A percentile compares a stretch with the other conserved stretches of the same genome.
These are phyloP conservation scores for Butyriboletus loyo DNA, from an alignment of 768 basidiomycete genomes.

Conservation along the genomic window DNA sequence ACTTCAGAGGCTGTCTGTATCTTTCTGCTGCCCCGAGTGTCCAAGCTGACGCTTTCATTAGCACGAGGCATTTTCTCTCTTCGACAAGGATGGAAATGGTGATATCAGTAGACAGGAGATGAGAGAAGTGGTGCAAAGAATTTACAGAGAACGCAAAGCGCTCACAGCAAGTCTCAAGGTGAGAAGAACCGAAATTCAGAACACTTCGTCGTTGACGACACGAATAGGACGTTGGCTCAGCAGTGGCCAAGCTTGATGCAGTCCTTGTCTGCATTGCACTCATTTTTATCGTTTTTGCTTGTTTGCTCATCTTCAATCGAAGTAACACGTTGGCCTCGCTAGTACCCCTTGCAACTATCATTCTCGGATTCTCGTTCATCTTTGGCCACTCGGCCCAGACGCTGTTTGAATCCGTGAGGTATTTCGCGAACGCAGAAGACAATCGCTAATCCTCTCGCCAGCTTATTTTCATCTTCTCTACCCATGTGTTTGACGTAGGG, in stretches of 20 bases:
- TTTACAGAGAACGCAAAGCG: constrained; percentile 75
- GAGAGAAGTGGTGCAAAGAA: constrained; percentile 78
- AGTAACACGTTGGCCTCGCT: constrained; percentile 65
- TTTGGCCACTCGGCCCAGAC: constrained; percentile 81
- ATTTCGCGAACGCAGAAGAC: neutral
- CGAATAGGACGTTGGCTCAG: constrained; percentile 64
- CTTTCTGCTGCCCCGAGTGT: neutral
- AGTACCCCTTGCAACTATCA: constrained; percentile 75
- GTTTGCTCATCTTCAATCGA: constrained; percentile 72
- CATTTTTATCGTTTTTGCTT: constrained; percentile 61
- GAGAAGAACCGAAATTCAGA: constrained; percentile 3
- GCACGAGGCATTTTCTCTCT: constrained; percentile 66
- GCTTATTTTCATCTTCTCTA: constrained; percentile 84
- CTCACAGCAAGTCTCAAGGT: constrained; percentile 70
- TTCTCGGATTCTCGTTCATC: constrained; percentile 82
- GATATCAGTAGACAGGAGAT: constrained; percentile 77
- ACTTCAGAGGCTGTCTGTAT: constrained; percentile 62
- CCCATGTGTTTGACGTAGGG: constrained; percentile 83
- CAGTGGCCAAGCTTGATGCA: constrained; percentile 74
- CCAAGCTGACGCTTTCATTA: constrained; percentile 25
- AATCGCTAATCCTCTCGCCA: constrained; percentile 22
- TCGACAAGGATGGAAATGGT: constrained; percentile 82
- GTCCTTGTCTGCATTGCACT: constrained; percentile 62
- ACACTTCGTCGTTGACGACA: constrained; percentile 1
- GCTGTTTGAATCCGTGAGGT: constrained; percentile 69